Conservation (phyloP, 1,284 basidiomycete species). For the Puccinia horiana region DNA sequence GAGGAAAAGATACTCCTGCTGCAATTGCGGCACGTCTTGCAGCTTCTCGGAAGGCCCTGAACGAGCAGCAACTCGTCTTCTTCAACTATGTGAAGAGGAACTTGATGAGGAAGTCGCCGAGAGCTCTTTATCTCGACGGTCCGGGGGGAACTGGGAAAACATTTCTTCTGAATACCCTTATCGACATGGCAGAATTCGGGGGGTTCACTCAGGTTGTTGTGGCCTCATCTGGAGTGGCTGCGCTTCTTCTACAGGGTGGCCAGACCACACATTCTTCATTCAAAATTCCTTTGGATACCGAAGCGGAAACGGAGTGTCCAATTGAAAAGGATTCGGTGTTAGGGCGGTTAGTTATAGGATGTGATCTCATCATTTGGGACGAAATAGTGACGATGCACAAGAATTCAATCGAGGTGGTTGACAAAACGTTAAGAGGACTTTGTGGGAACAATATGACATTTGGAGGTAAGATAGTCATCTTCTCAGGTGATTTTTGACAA, state of each 20-base stretch:
- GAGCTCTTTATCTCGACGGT: not conserved
- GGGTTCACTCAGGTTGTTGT: conserved; percentile 60
- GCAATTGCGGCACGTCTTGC: too few relatives aligned
- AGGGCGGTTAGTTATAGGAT: not conserved
- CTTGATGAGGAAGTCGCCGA: not conserved
- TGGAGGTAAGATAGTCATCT: not conserved
- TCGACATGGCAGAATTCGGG: conserved; percentile 58
- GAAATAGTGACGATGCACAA: not conserved
- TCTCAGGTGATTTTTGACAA: not conserved
- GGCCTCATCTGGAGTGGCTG: conserved; percentile 63
- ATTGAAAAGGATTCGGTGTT: not conserved
- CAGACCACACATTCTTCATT: conserved; percentile 62
- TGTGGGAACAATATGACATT: not conserved
- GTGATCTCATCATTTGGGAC: not conserved
- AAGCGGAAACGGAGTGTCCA: not conserved
- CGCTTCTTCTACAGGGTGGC: conserved; percentile 61
- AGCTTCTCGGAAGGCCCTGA: not conserved
- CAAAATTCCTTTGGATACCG: conserved; percentile 59
- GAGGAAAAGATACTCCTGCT: too few relatives aligned
- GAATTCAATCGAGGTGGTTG: not conserved
- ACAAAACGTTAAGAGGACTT: not conserved
- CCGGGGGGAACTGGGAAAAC: conserved; percentile 61
- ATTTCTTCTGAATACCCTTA: conserved; percentile 62
- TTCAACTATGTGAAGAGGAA: not conserved
- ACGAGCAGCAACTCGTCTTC: not conserved